Evolutionary conservation across 2,329 filamentous ascomycete genomes (phyloP).

Genomic region (Aspergillus pseudoglaucus): DNA sequence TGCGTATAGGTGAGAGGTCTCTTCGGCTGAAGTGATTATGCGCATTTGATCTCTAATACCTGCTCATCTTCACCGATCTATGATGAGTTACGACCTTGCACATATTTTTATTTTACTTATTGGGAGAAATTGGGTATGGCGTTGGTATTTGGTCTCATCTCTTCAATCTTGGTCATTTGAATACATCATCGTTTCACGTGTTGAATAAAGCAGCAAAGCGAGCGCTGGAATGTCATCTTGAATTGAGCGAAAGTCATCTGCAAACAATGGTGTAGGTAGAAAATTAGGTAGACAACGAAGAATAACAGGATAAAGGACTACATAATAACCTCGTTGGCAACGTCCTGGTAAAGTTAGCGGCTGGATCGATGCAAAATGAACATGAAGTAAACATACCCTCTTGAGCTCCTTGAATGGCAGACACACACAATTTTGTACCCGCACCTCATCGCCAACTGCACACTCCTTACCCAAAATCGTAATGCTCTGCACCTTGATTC

Average conservation of each 20-base stretch:
- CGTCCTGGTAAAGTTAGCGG: constrained; percentile 21
- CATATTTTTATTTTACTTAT: neutral
- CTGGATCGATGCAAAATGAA: neutral
- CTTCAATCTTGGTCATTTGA: neutral
- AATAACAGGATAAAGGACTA: constrained; percentile 35
- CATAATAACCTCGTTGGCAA: constrained; percentile 72
- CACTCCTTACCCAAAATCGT: constrained; percentile 98
- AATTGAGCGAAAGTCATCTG: neutral
- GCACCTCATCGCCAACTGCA: constrained; percentile 83
- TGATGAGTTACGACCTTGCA: constrained; percentile 10
- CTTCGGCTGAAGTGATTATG: neutral
- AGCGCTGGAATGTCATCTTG: neutral
- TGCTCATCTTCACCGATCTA: neutral
- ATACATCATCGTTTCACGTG: neutral
- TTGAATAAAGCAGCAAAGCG: neutral
- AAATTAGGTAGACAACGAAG: neutral
- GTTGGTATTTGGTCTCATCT: neutral
- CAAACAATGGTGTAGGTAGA: neutral
- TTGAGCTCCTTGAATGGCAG: constrained; percentile 97
- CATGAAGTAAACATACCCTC: constrained; percentile 56
- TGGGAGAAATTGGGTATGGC: neutral
- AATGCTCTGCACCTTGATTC: constrained; percentile 96
- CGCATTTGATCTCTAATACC: neutral
- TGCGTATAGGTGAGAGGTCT: constrained; percentile 22
- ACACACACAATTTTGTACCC: constrained; percentile 96